Conservation (phyloP, 768 basidiomycete species). For the Boletales sp. region DNA sequence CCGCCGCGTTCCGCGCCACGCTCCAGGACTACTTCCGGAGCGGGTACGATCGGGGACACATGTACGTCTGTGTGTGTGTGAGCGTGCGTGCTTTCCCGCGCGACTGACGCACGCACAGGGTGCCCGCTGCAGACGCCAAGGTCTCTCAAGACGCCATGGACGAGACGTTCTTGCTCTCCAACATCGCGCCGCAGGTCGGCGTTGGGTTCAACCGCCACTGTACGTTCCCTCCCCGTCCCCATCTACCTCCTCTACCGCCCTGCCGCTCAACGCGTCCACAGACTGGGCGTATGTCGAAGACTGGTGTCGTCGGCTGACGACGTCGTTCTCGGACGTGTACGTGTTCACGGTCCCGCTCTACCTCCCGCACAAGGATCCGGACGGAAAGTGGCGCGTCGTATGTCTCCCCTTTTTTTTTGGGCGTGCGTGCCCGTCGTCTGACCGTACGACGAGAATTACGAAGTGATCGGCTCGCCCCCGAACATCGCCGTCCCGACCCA, state of each 20-base stretch:
- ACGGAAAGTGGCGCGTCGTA: constrained; percentile 96
- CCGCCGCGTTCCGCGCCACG: constrained; percentile 73
- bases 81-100: neutral
- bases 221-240: constrained; percentile 33
- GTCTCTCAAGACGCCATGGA: constrained; percentile 90
- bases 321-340: constrained; percentile 90
- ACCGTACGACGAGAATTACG: constrained; percentile 61
- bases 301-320: constrained; percentile 89
- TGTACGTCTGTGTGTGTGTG: constrained; percentile 49
- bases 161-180: constrained; percentile 92
- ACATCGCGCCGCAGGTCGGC: constrained; percentile 98
- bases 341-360: constrained; percentile 98
- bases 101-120: constrained; percentile 46
- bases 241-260: too few relatives aligned
- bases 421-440: neutral
- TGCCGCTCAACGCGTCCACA: constrained; percentile 24
- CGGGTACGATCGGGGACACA: constrained; percentile 96
- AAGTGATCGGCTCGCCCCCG: constrained; percentile 92
- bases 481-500: constrained; percentile 94
- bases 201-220: constrained; percentile 97
- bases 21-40: constrained; percentile 89
- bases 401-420: constrained; percentile 30
- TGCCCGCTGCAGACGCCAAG: constrained; percentile 96
- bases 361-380: constrained; percentile 76
- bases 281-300: constrained; percentile 98